These are phyloP conservation scores for Erigeron canadensis DNA, from an alignment of 129 eudicot genomes.

Conservation along the genomic window DNA sequence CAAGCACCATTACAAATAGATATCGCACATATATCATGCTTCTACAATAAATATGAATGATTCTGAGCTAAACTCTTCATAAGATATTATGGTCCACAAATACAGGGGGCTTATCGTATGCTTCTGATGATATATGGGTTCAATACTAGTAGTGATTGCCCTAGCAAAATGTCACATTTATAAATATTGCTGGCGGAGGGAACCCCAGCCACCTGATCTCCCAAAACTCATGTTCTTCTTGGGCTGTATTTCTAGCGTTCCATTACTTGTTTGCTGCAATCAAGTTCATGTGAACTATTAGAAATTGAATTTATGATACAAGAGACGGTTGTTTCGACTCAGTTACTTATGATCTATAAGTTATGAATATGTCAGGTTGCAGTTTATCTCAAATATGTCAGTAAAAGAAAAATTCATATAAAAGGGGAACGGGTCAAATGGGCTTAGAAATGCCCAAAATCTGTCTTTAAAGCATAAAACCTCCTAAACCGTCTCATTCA, in stretches of 20 bases:
- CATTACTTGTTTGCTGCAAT: conserved; percentile 63
- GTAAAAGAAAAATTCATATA: neutral
- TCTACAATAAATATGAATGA: neutral
- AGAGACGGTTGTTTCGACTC: neutral
- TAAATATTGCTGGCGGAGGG: conserved; percentile 27
- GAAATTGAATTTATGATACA: neutral
- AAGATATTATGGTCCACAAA: neutral
- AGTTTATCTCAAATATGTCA: neutral
- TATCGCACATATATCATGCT: neutral
- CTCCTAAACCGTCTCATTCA: neutral
- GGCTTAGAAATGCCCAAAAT: neutral
- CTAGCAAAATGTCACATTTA: conserved; percentile 17
- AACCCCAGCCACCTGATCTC: conserved; percentile 35
- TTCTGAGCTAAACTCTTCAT: neutral
- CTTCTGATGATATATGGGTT: neutral
- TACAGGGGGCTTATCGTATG: neutral
- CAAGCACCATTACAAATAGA: neutral
- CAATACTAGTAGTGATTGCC: neutral
- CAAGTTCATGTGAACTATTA: conserved; percentile 1
- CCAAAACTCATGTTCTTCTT: conserved; percentile 33
- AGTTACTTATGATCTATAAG: no score
- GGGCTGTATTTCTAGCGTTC: conserved; percentile 46
- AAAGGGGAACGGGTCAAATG: neutral
- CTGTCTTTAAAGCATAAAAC: neutral
- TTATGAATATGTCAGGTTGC: neutral